These are phyloP conservation scores for Hippophae gyantsensis DNA, from an alignment of 306 rosid genomes.

Conservation along the genomic window DNA sequence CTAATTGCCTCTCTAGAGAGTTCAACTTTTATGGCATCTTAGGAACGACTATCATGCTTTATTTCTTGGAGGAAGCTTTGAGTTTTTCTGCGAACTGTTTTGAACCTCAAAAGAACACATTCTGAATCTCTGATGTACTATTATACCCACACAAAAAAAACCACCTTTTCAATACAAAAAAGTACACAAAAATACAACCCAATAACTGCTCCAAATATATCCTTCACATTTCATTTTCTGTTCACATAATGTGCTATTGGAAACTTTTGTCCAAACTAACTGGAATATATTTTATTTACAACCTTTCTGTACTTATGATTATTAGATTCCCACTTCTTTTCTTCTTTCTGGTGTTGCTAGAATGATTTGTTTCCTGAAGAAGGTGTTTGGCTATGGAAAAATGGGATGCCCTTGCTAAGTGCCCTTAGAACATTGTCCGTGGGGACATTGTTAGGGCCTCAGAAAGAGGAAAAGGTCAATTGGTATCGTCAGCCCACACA, in stretches of 20 bases:
- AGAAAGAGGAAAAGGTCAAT: constrained; percentile 61
- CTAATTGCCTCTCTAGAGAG: too few relatives aligned
- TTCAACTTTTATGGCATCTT: too few relatives aligned
- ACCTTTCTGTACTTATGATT: background rate
- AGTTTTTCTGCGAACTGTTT: background rate
- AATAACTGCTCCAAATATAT: too few relatives aligned
- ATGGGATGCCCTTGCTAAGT: constrained; percentile 82
- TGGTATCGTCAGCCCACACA: constrained; percentile 81
- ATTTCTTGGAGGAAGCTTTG: background rate
- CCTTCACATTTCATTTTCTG: too few relatives aligned
- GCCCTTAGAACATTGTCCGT: constrained; percentile 73
- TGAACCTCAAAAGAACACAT: background rate
- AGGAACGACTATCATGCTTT: too few relatives aligned
- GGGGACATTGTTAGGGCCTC: constrained; percentile 76
- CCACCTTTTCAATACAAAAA: too few relatives aligned
- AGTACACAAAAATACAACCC: too few relatives aligned
- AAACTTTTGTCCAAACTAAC: background rate
- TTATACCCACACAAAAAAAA: too few relatives aligned
- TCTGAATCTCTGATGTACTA: too few relatives aligned
- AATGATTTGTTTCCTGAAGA: constrained; percentile 88
- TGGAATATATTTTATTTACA: constrained; percentile 1
- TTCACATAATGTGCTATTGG: background rate
- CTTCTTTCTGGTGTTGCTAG: constrained; percentile 37
- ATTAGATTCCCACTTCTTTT: background rate
- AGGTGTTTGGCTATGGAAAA: constrained; percentile 87